Evolutionary conservation across 2,329 filamentous ascomycete species (phyloP), one percentile per base, ranked within the genome.

Genomic region (Fusarium liriodendri): DNA sequence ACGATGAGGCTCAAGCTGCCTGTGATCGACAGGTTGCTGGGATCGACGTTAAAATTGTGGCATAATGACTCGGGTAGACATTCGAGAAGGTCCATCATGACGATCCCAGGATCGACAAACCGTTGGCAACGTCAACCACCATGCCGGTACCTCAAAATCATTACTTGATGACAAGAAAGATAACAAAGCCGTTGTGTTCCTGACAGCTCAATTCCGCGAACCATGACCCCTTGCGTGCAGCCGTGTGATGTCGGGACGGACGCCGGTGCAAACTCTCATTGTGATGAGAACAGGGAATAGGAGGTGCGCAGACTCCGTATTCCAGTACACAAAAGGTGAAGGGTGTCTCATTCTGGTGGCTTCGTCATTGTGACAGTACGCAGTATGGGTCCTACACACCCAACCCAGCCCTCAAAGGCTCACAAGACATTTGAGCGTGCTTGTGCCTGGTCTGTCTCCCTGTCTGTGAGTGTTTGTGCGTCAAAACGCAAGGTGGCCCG

Each of bases 401-500:
- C 20, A 32, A 18, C 52, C 52, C 52, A 57, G 14, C n/a, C 29
- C 11, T 54, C 1, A 32, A 6, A 54, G 47, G 18, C 47, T 54
- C 47, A 32, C 32, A 20, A 59, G 57, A 59, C 37, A 61, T 45
- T 25, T 32, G 40, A 35, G 29, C 27, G 40, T 42, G 35, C 20
- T 54, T 60, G 45, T 67, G 52, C 37, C 35, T 60, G 63, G 32
- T 18, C 4, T 38, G 35, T 18, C 29, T 59, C 37, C 35, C 27
- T 45, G 50, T 35, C 20, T 42, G 42, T 27, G 35, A 9, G 25
- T 33, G 62, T 37, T 47, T 59, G 58, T 64, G 40, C 6, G 66
- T 55, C 25, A 61, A 71, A 62, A 62, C 57, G 52, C 18, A 59
- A 22, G n/a, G 14, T 75, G 75, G 73, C 57, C 75, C 50, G 76